These are phyloP conservation scores for Potentilla sterilis DNA, from an alignment of 306 rosid genomes.

Conservation along the genomic window DNA sequence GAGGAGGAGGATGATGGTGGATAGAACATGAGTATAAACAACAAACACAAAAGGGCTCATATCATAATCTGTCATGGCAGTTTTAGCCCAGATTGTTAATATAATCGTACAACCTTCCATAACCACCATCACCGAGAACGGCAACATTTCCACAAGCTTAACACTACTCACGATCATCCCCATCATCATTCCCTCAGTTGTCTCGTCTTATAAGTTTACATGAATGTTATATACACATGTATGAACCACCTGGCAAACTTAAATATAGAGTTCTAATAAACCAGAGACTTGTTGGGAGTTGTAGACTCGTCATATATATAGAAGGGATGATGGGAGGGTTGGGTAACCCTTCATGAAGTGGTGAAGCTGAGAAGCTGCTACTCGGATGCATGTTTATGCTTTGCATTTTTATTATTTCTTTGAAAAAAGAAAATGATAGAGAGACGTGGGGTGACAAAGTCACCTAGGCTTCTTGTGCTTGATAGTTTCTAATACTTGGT, in stretches of 20 bases:
- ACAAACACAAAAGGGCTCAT: slow-evolving; percentile 71
- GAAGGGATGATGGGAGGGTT: not conserved
- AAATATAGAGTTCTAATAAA: not conserved
- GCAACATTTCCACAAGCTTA: slow-evolving; percentile 34
- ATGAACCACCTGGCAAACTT: not conserved
- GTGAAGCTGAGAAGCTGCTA: slow-evolving; percentile 41
- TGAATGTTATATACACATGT: not conserved
- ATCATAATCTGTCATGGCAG: slow-evolving; percentile 55
- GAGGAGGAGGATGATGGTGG: slow-evolving; percentile 53
- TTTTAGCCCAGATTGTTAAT: slow-evolving; percentile 65
- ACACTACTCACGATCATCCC: slow-evolving; percentile 19
- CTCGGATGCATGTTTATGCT: slow-evolving; percentile 22
- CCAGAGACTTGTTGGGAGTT: not conserved
- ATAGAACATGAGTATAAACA: slow-evolving; percentile 53
- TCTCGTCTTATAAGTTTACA: not conserved
- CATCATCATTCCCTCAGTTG: not conserved
- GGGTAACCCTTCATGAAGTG: slow-evolving; percentile 30
- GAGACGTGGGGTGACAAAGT: slow-evolving; percentile 4
- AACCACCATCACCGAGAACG: slow-evolving; percentile 54
- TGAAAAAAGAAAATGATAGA: not conserved
- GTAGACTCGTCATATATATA: not conserved
- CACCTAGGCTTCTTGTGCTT: not conserved
- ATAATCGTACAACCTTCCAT: slow-evolving; percentile 70
- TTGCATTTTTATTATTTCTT: not conserved
- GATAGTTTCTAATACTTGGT: not conserved